Conservation (phyloP, 78 protist species). For the Dictyostelium purpureum region DNA sequence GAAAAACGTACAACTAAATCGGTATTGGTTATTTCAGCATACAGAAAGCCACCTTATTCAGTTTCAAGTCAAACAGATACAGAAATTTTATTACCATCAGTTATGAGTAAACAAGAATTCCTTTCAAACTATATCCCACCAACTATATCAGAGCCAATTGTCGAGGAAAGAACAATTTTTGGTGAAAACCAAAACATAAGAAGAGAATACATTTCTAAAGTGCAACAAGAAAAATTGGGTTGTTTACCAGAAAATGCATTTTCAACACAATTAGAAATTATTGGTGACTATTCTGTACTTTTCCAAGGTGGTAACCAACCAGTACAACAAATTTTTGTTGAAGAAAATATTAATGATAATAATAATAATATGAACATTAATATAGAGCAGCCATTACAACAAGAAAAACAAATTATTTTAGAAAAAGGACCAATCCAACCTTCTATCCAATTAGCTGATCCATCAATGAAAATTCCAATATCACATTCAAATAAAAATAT, state of each 20-base stretch:
- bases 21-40: neutral
- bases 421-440: too few species aligned
- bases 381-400: too few species aligned
- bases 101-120: neutral
- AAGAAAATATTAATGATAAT: neutral
- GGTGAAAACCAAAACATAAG: neutral
- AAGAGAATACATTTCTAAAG: neutral
- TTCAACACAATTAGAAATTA: neutral
- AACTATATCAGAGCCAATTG: neutral
- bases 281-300: neutral
- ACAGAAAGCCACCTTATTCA: constrained; percentile 39
- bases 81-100: neutral
- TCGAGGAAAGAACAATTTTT: constrained; percentile 17
- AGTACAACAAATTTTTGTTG: neutral
- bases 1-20: neutral
- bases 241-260: neutral
- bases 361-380: neutral
- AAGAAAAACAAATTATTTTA: too few species aligned
- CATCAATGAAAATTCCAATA: neutral
- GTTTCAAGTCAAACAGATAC: neutral
- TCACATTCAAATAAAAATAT: neutral
- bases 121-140: neutral
- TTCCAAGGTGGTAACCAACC: neutral
- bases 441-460: too few species aligned
- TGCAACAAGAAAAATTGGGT: neutral